Base-by-base conservation (phyloP, 257 asterid genomes). In the Solanum lycopersicoides region DNA sequence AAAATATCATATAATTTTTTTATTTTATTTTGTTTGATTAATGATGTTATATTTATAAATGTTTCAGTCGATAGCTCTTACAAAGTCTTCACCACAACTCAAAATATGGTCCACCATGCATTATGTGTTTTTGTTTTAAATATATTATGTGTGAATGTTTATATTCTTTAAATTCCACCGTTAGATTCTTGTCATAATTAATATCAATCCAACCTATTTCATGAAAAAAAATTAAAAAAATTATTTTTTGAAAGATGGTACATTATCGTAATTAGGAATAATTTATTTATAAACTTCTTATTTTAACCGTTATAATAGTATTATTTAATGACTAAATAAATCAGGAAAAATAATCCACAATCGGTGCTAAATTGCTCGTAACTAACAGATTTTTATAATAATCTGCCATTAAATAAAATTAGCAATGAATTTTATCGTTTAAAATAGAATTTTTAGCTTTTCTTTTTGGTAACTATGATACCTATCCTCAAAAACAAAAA, bases 81-180 rank as follows among this genome's bases (percentile, higher is more conserved):
- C 72, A 89, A 94, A 93, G 96, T 92, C 98, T 92, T 93, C 93
- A 90, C 91, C 90, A 74, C 94, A 93, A 92, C 97, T 92, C 95
- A 89, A 92, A 88, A 65, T 86, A 85, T 88, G 97, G 37, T 94
- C 98, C 95, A 91, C 94, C 90, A 71, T 93, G 95, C 21, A 75
- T 39, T 11, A 37, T 21, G 32, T 39, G 4, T 25, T 44, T 77
- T 42, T 42, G 23, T n/a, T 28, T 28, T 42, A 63, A 9, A 21
- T 39, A 23, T 23, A 37, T 37, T 41, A 6, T 71, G 35, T n/a
- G 37, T 42, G 35, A 77, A 68, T 83, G 87, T 44, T 83, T 88
- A 41, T 59, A 82, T 42, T 88, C 88, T 76, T 23, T 76, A 32
- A 16, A 30, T 32, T 37, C 50, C 82, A 74, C 32, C 32, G 14